phyloP scores from a whole-genome alignment of 2,329 filamentous ascomycete genomes.

The Trichoderma asperellum region DNA sequence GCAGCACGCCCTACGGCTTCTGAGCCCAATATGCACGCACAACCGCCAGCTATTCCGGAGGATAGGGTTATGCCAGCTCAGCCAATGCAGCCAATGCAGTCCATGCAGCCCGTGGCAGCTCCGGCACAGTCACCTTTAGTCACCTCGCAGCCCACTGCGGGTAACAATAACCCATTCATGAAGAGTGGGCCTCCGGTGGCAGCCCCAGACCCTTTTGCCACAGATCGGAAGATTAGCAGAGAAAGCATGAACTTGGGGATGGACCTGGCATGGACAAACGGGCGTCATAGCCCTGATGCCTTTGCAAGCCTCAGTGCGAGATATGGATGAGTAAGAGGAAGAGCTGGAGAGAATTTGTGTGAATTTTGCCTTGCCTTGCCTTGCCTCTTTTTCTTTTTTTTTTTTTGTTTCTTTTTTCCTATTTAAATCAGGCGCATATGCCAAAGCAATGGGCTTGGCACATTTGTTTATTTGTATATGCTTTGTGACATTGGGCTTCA shows the following conservation, averaged over 20 bases:
- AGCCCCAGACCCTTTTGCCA: conserved; percentile 50
- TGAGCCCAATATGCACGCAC: conserved; percentile 37
- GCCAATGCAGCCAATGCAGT: conserved; percentile 36
- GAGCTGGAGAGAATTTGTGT: conserved; percentile 2
- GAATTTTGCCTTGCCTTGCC: neutral
- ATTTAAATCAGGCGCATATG: conserved; percentile 21
- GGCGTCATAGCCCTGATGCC: conserved; percentile 77
- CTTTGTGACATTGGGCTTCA: conserved; percentile 10
- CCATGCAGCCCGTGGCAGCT: conserved; percentile 38
- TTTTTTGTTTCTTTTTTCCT: conserved; percentile 18
- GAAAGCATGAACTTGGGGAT: conserved; percentile 72
- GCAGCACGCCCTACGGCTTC: conserved; percentile 48
- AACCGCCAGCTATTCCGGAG: conserved; percentile 38
- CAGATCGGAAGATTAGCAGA: conserved; percentile 53
- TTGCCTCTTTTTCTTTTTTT: too few species aligned
- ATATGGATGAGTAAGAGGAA: conserved; percentile 45
- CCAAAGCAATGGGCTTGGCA: conserved; percentile 24
- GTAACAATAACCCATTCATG: conserved; percentile 63
- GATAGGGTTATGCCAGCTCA: conserved; percentile 36
- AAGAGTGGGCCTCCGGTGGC: conserved; percentile 38
- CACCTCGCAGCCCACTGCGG: conserved; percentile 43
- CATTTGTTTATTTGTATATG: conserved; percentile 26
- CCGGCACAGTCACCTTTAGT: conserved; percentile 37
- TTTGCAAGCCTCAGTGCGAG: conserved; percentile 75
- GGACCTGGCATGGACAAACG: conserved; percentile 68